Evolutionary conservation across 139 green algal genomes (phyloP), one percentile per base, ranked within the genome.

Genomic region (Mesotaenium endlicherianum): DNA sequence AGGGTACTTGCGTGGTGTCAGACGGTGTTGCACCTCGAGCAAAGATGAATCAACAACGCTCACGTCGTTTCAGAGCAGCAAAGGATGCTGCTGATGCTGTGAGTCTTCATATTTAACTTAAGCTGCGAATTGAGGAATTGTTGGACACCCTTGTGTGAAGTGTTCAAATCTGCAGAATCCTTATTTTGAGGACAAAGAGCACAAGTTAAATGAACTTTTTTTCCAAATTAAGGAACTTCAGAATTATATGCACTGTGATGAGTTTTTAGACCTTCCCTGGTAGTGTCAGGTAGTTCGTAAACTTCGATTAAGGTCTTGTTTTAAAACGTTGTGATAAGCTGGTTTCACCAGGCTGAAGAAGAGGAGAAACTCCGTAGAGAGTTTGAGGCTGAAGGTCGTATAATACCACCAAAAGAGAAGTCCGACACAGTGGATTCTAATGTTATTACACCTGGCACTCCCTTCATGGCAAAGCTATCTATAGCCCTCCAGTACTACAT

Each of bases 31-130:
- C 97, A 0, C 97, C 97, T 0, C 91, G 97, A 17, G 97, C 97
- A 30, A 99, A 99, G 91, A 99, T 99, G 97, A 99, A 99, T 90
- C 97, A 99, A 92, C 97, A 99, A 91, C 91, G 97, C 6, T 97
- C 93, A 4, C 90, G 97, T 14, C 92, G 97, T 36, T 99, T 99
- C 91, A 90, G 95, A 0, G 94, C 97, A 3, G 96, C 95, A 1
- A 93, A 97, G 78, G 94, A 97, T 44, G 86, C 91, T 20, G 88
- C 94, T 83, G 94, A 97, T 74, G 92, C 78, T 2, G 76, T 80
- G 40, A 90, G 1, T 76, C 20, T 64, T 64, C 26, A 34, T 64
- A 34, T 64, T 64, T 64, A 34, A 26, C 53, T 34, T 34, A 64
- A 64, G 20, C n/a, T n/a, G n/a, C n/a, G n/a, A n/a, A n/a, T n/a